Evolutionary conservation across 2,329 filamentous ascomycete species (phyloP), one percentile per base, ranked within the genome.

Genomic region (Cercospora nicotianae): DNA sequence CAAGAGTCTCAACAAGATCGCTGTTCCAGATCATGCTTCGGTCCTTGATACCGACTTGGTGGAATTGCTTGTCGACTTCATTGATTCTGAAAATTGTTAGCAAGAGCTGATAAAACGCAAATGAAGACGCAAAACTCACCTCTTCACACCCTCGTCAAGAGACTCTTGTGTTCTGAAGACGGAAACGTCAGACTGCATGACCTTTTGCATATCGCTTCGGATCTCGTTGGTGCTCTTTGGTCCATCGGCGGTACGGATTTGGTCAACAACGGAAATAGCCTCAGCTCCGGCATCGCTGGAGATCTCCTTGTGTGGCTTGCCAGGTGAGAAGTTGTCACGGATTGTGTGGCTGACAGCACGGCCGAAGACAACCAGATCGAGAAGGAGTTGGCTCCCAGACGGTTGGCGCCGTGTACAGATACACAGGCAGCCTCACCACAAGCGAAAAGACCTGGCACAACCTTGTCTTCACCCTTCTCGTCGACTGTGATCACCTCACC

Each of bases 21-120:
- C 92, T 93, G 89, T 98, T 98, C 94, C 94, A 98, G 85, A 98
- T 98, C 94, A 98, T 97, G 87, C 92, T 96, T 82, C 95, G 91
- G 82, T 98, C 94, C 88, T 97, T 96, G 84, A 92, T 97, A 78
- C 93, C 92, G 75, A 98, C 90, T 78, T 97, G 86, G 75, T 86
- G 83, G 83, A 91, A 98, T 77, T 85, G 87, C 75, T 87, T 82
- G 80, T 98, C 94, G 75, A 98, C 92, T 74, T 93, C 89, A 72
- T 83, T 89, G 81, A 98, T 95, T 85, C 76, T 78, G 55, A 3
- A 57, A 33, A 20, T 48, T 60, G 67, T 75, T 72, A 76, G 72
- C 59, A 18, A 42, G 20, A 3, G 18, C 18, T 20, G 36, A 36
- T n/a, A 16, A n/a, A 60, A 16, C 23, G 7, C 39, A 31, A 20